Base-by-base conservation (phyloP, 495 filamentous ascomycete genomes). In the Lophium mytilinum region DNA sequence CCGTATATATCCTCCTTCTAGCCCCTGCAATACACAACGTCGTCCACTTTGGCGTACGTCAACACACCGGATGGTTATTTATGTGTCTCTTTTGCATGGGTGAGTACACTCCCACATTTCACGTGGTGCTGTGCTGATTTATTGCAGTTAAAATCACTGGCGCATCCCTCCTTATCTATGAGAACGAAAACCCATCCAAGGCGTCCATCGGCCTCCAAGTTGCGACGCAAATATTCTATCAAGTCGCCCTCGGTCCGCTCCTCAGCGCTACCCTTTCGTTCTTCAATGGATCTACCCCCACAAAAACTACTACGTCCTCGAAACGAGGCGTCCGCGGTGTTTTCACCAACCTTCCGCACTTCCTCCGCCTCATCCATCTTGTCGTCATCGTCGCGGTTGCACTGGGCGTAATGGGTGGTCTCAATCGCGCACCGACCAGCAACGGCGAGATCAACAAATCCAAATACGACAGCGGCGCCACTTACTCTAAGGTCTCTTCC, bases 391-490 rank as follows among this genome's bases (percentile, higher is more conserved):
- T 24, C 4, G 45, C 45, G 17, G 12, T 48, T 14, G 45, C 45
- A 18, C 45, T 48, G 3, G 45, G 45, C 45, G 21, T 48, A 9
- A 33, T 24, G 5, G 45, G 45, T 24, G 45, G 45, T 14, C 2
- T 48, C n/a, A 24, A 48, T 24, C 45, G 45, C 45, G 45, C 45
- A 24, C 45, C 45, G 9, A 48, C n/a, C 45, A 48, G 45, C 45
- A 30, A 11, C 45, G 45, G 45, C 45, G 4, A 48, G 45, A 18
- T 21, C 8, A 48, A 48, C 19, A n/a, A 7, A 8, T 21, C 8
- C 7, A 41, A 41, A 8, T 48, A 48, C 45, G 45, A 48, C 19
- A 21, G n/a, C 45, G 45, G 45, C 19, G 45, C 45, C 15, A 48
- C 45, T 18, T 48, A 48, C 12, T 24, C 33, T 1, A 48, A 48